Evolutionary conservation across 345 rosid genomes (phyloP).

Genomic region (Dimocarpus longan): DNA sequence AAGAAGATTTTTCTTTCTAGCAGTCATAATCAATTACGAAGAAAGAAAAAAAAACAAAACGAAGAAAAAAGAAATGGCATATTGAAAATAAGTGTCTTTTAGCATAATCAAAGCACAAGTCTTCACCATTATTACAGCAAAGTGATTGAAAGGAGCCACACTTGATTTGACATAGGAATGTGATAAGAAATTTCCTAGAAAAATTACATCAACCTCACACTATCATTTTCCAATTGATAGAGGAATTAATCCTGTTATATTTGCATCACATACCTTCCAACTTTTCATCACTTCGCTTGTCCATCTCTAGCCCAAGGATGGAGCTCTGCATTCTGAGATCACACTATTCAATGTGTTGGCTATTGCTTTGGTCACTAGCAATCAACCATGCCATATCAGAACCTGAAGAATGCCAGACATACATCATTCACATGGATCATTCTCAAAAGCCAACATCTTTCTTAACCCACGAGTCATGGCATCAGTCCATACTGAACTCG

Average conservation of each 20-base stretch:
- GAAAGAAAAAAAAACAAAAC: no score
- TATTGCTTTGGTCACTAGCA: neutral
- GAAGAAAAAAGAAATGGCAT: no score
- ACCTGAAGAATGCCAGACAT: slow-evolving; percentile 25
- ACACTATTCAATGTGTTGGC: neutral
- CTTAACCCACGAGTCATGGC: slow-evolving; percentile 33
- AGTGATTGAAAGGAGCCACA: neutral
- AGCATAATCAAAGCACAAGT: no score
- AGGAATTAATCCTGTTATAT: neutral
- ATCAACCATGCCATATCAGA: slow-evolving; percentile 7
- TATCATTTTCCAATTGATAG: slow-evolving; percentile 17
- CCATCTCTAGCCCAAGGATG: neutral
- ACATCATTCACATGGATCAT: slow-evolving; percentile 40
- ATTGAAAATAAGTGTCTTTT: no score
- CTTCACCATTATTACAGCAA: no score
- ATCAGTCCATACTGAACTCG: slow-evolving; percentile 18
- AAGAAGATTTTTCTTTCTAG: no score
- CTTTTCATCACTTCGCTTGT: neutral
- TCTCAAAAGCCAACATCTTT: slow-evolving; percentile 36
- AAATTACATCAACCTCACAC: neutral
- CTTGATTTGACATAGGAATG: neutral
- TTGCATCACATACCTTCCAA: neutral
- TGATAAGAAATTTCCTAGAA: neutral
- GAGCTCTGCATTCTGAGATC: neutral
- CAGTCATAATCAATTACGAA: no score